Evolutionary conservation across 2,329 filamentous ascomycete species (phyloP), one percentile per base, ranked within the genome.

Genomic region (Pezicula neosporulosa): DNA sequence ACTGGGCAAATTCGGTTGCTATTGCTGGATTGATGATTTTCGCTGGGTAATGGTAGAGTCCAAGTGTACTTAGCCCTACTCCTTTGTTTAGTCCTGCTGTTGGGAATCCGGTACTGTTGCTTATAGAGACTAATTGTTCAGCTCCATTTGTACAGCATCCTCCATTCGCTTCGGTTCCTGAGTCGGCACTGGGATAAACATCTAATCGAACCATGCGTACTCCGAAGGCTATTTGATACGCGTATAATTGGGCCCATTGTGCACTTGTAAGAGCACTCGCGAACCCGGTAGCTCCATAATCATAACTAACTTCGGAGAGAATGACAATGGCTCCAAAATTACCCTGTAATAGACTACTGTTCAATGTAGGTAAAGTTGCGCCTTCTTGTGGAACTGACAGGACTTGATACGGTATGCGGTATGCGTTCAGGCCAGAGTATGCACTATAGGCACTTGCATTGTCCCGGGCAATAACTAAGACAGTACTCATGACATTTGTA

Each of bases 151-250:
- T 64, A 61, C 77, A 80, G 65, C 77, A 81, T 47, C 76, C 72
- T 7, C 60, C 60, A 15, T 59, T 6, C 12, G 56, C 53, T 12
- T 43, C 51, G 13, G 55, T 62, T 59, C 80, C 78, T 56, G 75
- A 78, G 12, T 74, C 70, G 5, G 73, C 66, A 6, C 72, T 73
- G 12, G 82, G 82, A 57, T 74, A 82, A 13, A 78, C 79, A 60
- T 83, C 80, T 18, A 82, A 67, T 48, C 81, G 77, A 21, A 83
- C 78, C 78, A 85, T 78, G 19, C 81, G 72, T 10, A 81, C 76
- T 21, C 79, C 77, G 57, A 81, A 85, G 18, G 69, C 67, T 1
- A 70, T 70, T 65, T 85, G 82, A 60, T 85, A 85, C 37, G 71
- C 70, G 59, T 80, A 82, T 3, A 85, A 63, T 44, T 73, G 62